Evolutionary conservation across 306 rosid species (phyloP), one percentile per base, ranked within the genome.

Genomic region (Vigna reflexopilosa): DNA sequence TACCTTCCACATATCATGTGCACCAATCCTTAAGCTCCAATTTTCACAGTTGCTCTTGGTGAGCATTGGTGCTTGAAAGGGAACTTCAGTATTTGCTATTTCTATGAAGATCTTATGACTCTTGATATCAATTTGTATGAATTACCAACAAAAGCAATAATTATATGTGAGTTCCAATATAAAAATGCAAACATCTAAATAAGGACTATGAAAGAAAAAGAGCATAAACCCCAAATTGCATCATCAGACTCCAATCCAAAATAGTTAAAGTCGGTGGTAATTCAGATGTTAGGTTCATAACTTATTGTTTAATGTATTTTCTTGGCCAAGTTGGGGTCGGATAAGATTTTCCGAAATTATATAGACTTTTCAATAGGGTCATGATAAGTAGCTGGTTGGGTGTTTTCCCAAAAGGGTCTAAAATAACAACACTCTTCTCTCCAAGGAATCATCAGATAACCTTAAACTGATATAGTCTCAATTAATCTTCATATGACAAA

Each of bases 341-440:
- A 40, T 65, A 65, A 66, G 81, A 63, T 17, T 45, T 11, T 45
- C 68, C 67, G 49, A 56, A 44, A n/a, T 45, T 26, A 15, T 32
- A 14, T 20, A 10, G 17, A 54, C 17, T 16, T 51, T 7, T 6
- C 7, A 16, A 51, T 3, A 51, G 2, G 36, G n/a, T 55, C 65
- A 32, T 8, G 42, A 54, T 13, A 17, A 54, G 70, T 24, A 24
- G 28, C 2, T 24, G 75, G 40, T 56, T 40, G 4, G 71, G 9
- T 73, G 30, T 69, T 80, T 65, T 80, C 19, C 62, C n/a, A 14
- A 52, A 17, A 47, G 64, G 81, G 61, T 72, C 50, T 14, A 34
- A 26, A 16, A 11, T 26, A 24, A 28, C 16, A 12, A 7, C 73
- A 45, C 68, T 58, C 45, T 79, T 79, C 1, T 48, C 56, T 64